Evolutionary conservation across 228 moss, liverwort and hornwort genomes (phyloP).

Genomic region (Sphagnum fallax): DNA sequence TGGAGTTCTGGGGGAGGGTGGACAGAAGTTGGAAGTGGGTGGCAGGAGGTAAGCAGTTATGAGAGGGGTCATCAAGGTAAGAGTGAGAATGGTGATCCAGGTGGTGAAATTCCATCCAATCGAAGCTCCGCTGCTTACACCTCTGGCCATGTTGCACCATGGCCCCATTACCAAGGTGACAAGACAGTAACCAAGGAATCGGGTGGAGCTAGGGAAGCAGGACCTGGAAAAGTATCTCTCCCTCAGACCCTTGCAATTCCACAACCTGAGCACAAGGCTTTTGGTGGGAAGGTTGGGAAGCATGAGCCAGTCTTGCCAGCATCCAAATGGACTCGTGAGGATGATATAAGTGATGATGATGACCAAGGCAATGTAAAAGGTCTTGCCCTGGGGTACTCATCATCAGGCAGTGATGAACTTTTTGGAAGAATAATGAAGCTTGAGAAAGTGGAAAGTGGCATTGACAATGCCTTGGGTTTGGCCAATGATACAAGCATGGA

Average conservation of each 20-base stretch:
- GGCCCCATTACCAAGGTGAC: slow-evolving; percentile 60
- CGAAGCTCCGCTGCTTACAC: slow-evolving; percentile 31
- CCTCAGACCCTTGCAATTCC: slow-evolving; percentile 56
- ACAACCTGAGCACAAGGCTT: slow-evolving; percentile 62
- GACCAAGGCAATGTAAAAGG: slow-evolving; percentile 63
- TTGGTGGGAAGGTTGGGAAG: slow-evolving; percentile 59
- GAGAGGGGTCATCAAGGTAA: slow-evolving; percentile 43
- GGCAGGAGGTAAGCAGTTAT: slow-evolving; percentile 86
- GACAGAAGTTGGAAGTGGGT: slow-evolving; percentile 87
- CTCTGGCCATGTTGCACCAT: slow-evolving; percentile 35
- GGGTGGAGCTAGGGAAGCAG: slow-evolving; percentile 15
- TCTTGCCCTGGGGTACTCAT: slow-evolving; percentile 83
- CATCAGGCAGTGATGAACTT: slow-evolving; percentile 87
- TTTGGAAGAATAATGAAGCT: slow-evolving; percentile 42
- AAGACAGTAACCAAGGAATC: slow-evolving; percentile 34
- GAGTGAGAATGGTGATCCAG: slow-evolving; percentile 51
- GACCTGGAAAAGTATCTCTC: slow-evolving; percentile 13
- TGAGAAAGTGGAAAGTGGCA: slow-evolving; percentile 66
- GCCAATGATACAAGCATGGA: slow-evolving; percentile 82
- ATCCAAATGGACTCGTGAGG: slow-evolving; percentile 97
- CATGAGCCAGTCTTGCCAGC: slow-evolving; percentile 78
- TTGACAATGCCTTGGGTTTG: slow-evolving; percentile 42
- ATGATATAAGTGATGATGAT: slow-evolving; percentile 84
- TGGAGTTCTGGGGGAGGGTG: slow-evolving; percentile 54
- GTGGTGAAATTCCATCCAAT: slow-evolving; percentile 11